phyloP scores from a whole-genome alignment of 176 grass and related monocot genomes.

The Musa beccarii region DNA sequence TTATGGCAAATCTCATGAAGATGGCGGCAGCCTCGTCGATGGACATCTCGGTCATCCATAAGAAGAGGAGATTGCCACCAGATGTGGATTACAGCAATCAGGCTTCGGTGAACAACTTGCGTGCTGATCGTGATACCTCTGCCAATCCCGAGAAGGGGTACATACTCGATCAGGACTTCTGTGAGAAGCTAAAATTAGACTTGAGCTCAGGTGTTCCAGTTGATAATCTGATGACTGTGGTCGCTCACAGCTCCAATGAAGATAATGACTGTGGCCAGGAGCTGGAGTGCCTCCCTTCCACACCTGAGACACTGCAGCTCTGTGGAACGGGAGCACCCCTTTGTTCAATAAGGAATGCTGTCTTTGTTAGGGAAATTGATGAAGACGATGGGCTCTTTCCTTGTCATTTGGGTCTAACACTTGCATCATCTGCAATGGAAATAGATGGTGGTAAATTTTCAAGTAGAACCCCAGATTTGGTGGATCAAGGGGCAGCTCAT shows the following conservation, averaged over 20 bases:
- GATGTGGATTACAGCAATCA: slow-evolving; percentile 33
- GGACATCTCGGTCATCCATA: slow-evolving; percentile 37
- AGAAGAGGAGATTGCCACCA: slow-evolving; percentile 69
- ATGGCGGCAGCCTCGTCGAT: slow-evolving; percentile 44
- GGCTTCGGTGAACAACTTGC: slow-evolving; percentile 43
- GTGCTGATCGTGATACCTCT: slow-evolving; percentile 59
- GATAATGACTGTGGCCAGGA: slow-evolving; percentile 27
- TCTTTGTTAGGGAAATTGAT: slow-evolving; percentile 25
- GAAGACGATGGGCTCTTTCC: slow-evolving; percentile 32
- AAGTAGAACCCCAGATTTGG: background rate
- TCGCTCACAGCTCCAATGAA: slow-evolving; percentile 53
- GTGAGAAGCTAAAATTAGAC: slow-evolving; percentile 76
- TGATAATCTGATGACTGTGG: slow-evolving; percentile 24
- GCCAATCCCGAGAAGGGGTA: slow-evolving; percentile 54
- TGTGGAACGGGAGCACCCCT: slow-evolving; percentile 54
- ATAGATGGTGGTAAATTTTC: slow-evolving; percentile 12
- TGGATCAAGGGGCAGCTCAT: slow-evolving; percentile 21
- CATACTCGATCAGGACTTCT: slow-evolving; percentile 50
- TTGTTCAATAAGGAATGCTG: slow-evolving; percentile 35
- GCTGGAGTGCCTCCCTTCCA: slow-evolving; percentile 32
- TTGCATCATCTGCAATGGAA: slow-evolving; percentile 63
- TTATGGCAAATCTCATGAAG: slow-evolving; percentile 77
- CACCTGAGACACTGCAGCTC: slow-evolving; percentile 34
- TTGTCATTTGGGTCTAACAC: slow-evolving; percentile 69
- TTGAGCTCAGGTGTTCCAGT: slow-evolving; percentile 46